Base-by-base conservation (phyloP, 2,329 filamentous ascomycete species). In the Exophiala sp. region DNA sequence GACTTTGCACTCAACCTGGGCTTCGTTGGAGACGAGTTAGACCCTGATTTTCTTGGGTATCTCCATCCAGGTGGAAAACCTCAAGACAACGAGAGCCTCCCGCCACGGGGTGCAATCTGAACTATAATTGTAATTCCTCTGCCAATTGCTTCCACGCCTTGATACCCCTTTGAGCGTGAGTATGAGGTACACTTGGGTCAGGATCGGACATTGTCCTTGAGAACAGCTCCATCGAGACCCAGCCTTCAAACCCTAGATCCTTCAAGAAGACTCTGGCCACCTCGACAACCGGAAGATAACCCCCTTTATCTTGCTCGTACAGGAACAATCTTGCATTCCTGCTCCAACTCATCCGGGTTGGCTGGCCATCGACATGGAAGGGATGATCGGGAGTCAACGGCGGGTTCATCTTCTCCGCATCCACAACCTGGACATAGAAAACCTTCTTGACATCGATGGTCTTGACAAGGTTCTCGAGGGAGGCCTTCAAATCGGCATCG, bases 351-450 rank as follows among this genome's bases (percentile, higher is more conserved):
- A 90, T 90, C 3, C 82, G 68, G 1, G 77, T 62, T 13, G 75
- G 77, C 65, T 85, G 82, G 2, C 71, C 74, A 0, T 73, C 64
- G 3, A 77, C 70, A 66, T 83, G 76, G 58, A 78, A 83, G 2
- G 71, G 64, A 63, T 86, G 82, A 1, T 72, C 74, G 18, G 72
- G 63, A 1, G 74, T 60, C 8, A 90, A 66, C 0, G 85, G 84
- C 11, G 69, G 60, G 0, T 65, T 59, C 3, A 89, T 70, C 2
- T 76, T 72, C 64, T 87, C 83, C 0, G 80, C 86, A 61, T 90
- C 86, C 1, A 86, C 85, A 7, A 89, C 75, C 63, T 91, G 86
- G 1, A 90, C 72, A 60, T 86, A 86, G 60, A 88, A 86, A 0
- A 91, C 73, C 64, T 85, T 87, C 37, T 69, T 64, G 2, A 78